Evolutionary conservation across 768 basidiomycete species (phyloP).

Genomic region (Lactifluus echinatus): DNA sequence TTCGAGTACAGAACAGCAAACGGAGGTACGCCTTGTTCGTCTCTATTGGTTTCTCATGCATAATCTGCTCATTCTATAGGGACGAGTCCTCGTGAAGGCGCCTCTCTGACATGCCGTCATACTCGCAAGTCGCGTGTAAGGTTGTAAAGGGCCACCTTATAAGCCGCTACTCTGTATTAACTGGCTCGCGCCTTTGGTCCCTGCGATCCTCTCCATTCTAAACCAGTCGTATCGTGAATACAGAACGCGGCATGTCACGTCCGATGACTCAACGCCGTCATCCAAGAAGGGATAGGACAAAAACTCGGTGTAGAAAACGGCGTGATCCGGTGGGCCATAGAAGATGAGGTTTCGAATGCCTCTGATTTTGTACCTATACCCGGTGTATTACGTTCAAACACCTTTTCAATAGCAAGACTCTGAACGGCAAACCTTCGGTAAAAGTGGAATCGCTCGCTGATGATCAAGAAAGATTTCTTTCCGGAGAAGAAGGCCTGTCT

Average conservation of each 20-base stretch:
- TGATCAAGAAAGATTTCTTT: constrained; percentile 75
- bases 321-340: constrained; percentile 86
- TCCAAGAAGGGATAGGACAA: constrained; percentile 87
- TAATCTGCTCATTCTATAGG: background rate
- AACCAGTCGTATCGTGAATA: constrained; percentile 91
- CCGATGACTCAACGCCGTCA: constrained; percentile 75
- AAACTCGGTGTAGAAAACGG: constrained; percentile 87
- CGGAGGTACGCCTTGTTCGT: constrained; percentile 35
- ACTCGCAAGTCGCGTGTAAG: background rate
- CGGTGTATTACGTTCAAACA: background rate
- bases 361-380: constrained; percentile 75
- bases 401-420: background rate
- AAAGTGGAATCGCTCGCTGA: constrained; percentile 99
- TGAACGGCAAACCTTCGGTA: constrained; percentile 58
- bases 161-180: constrained; percentile 20
- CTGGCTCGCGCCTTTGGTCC: constrained; percentile 31
- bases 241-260: constrained; percentile 72
- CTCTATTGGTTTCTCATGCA: background rate
- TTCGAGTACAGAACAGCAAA: constrained; percentile 85
- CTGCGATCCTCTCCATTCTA: constrained; percentile 77
- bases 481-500: constrained; percentile 88
- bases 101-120: background rate
- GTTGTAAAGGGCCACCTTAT: background rate
- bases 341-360: constrained; percentile 91
- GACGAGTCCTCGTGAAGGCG: constrained; percentile 9